These are phyloP conservation scores for Leccinum truebloodii DNA, from an alignment of 768 basidiomycete genomes.

Conservation along the genomic window DNA sequence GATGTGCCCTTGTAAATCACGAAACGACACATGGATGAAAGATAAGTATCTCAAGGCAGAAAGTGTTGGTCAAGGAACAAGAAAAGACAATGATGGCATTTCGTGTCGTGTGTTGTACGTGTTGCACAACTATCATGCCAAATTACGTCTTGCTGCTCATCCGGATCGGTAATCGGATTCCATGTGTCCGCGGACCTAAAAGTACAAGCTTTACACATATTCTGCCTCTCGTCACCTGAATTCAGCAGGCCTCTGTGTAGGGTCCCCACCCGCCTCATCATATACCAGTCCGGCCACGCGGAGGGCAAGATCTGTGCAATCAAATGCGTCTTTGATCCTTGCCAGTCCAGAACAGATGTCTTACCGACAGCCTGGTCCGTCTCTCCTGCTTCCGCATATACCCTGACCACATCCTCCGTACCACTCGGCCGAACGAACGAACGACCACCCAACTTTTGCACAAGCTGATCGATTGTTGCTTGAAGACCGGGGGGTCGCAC, in stretches of 20 bases:
- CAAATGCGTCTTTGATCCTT: slow-evolving; percentile 5
- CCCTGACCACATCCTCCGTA: slow-evolving; percentile 96
- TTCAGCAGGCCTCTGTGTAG: slow-evolving; percentile 72
- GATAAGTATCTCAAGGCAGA: neutral
- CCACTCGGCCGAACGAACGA: slow-evolving; percentile 96
- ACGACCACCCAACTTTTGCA: slow-evolving; percentile 81
- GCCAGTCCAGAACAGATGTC: slow-evolving; percentile 3
- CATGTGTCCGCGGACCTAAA: neutral
- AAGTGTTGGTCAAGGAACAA: neutral
- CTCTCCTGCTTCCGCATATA: slow-evolving; percentile 89
- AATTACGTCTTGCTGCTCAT: slow-evolving; percentile 23
- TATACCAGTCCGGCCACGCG: slow-evolving; percentile 85
- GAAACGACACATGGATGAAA: slow-evolving; percentile 74
- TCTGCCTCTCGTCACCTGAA: slow-evolving; percentile 51
- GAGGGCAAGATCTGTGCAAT: slow-evolving; percentile 72
- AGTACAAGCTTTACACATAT: slow-evolving; percentile 10
- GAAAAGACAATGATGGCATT: neutral
- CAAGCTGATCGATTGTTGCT: slow-evolving; percentile 76
- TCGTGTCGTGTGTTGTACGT: neutral
- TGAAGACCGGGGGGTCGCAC: slow-evolving; percentile 81
- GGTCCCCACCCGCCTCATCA: slow-evolving; percentile 80
- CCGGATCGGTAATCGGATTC: slow-evolving; percentile 7
- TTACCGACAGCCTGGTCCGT: slow-evolving; percentile 80
- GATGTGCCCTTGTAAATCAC: slow-evolving; percentile 95
- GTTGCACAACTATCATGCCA: slow-evolving; percentile 14